Conservation (phyloP, 1,139 yeast species). For the Protomyces arabidopsidicola region DNA sequence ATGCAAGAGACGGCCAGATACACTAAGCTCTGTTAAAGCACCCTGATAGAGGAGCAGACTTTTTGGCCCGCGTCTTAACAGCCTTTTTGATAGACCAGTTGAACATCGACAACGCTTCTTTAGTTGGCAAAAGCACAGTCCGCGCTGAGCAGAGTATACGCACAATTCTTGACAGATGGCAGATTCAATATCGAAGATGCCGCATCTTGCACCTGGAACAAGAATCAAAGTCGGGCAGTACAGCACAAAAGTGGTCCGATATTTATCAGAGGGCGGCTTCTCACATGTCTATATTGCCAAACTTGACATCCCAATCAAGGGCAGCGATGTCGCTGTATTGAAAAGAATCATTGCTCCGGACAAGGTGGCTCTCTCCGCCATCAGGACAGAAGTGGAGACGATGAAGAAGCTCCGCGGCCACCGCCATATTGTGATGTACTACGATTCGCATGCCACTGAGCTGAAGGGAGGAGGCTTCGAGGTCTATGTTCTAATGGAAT, state of each 20-base stretch:
- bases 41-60: no score
- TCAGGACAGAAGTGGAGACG: constrained; percentile 75
- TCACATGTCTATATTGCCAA: constrained; percentile 69
- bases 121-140: no score
- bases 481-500: constrained; percentile 87
- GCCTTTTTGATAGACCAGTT: no score
- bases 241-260: constrained; percentile 52
- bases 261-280: constrained; percentile 66
- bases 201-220: constrained; percentile 51
- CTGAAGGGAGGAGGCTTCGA: constrained; percentile 57
- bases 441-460: constrained; percentile 93
- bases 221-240: constrained; percentile 64
- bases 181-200: background rate
- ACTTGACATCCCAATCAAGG: constrained; percentile 35
- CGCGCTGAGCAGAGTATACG: no score
- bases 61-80: no score
- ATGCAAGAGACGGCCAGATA: no score
- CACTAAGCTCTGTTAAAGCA: no score
- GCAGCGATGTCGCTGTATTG: constrained; percentile 50
- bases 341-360: constrained; percentile 74
- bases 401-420: constrained; percentile 79
- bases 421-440: constrained; percentile 76
- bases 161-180: background rate
- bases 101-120: no score
- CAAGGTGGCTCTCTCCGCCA: constrained; percentile 59